Conservation (phyloP, 1,284 basidiomycete genomes). For the Fomitopsis pinicola region DNA sequence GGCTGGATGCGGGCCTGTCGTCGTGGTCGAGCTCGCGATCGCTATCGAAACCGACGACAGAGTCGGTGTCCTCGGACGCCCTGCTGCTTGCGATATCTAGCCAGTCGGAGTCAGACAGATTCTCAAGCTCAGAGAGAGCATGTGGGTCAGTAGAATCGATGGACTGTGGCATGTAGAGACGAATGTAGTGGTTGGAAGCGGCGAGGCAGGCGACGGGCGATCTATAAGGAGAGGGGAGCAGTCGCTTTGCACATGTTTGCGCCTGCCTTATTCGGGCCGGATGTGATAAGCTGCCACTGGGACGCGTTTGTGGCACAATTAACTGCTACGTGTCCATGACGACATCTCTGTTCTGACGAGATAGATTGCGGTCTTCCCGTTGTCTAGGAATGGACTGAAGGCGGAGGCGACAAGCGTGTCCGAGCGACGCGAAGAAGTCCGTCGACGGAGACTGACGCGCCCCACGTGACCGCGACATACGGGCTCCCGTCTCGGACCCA, state of each 20-base stretch:
- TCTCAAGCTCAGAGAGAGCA: conserved; percentile 56
- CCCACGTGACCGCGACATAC: background rate
- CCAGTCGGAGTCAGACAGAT: conserved; percentile 74
- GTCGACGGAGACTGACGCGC: background rate
- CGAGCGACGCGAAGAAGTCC: background rate
- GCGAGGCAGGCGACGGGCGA: conserved; percentile 8
- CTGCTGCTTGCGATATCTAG: conserved; percentile 66
- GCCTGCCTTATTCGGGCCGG: background rate
- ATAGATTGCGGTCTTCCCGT: too few relatives aligned
- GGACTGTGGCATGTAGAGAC: conserved; percentile 27
- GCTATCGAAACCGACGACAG: conserved; percentile 48
- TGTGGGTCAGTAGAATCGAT: conserved; percentile 28
- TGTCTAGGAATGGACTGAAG: background rate
- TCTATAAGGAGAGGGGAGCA: conserved; percentile 13
- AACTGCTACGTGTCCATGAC: background rate
- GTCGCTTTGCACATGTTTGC: background rate
- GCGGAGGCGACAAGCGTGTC: too few relatives aligned
- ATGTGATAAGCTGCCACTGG: background rate
- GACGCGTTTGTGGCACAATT: background rate
- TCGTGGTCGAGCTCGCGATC: conserved; percentile 47
- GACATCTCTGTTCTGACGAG: background rate
- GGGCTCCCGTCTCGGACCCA: background rate
- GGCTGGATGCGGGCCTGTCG: conserved; percentile 53
- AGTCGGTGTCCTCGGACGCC: conserved; percentile 65
- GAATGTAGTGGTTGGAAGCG: conserved; percentile 23